Evolutionary conservation across 306 rosid genomes (phyloP).

Genomic region (Albizia julibrissin): DNA sequence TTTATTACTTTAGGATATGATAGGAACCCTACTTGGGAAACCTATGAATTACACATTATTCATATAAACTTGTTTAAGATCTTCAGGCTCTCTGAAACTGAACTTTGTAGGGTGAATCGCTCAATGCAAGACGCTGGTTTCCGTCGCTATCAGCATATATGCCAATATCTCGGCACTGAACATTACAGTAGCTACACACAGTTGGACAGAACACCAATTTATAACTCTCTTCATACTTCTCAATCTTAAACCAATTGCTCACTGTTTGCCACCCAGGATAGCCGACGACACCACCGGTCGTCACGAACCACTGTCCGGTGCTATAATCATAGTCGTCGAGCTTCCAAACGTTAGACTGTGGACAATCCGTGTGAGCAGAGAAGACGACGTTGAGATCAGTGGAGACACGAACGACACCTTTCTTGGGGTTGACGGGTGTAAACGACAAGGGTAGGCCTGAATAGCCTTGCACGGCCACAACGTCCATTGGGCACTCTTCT

Average conservation of each 20-base stretch:
- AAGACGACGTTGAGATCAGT: constrained; percentile 53
- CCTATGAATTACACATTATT: background rate
- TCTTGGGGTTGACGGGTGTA: constrained; percentile 31
- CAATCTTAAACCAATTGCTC: constrained; percentile 57
- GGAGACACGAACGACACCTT: constrained; percentile 37
- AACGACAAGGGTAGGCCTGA: constrained; percentile 5
- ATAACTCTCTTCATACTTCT: constrained; percentile 42
- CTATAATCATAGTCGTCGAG: constrained; percentile 26
- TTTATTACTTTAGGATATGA: too few species aligned
- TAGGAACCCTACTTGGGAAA: background rate
- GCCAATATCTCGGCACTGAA: constrained; percentile 47
- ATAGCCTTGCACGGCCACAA: constrained; percentile 34
- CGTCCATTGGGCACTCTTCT: constrained; percentile 46
- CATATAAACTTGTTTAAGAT: background rate
- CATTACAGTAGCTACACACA: constrained; percentile 47
- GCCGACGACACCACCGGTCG: constrained; percentile 41
- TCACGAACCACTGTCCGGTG: constrained; percentile 33
- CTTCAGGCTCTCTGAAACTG: background rate
- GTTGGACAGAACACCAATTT: constrained; percentile 60
- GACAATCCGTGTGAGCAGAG: constrained; percentile 7
- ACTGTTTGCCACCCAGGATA: constrained; percentile 33
- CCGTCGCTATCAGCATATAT: constrained; percentile 10
- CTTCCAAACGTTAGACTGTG: constrained; percentile 48
- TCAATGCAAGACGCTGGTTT: constrained; percentile 28
- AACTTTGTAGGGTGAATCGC: constrained; percentile 6